These are phyloP conservation scores for Globisporangium barbulae DNA, from an alignment of 352 stramenopile species.

Conservation along the genomic window DNA sequence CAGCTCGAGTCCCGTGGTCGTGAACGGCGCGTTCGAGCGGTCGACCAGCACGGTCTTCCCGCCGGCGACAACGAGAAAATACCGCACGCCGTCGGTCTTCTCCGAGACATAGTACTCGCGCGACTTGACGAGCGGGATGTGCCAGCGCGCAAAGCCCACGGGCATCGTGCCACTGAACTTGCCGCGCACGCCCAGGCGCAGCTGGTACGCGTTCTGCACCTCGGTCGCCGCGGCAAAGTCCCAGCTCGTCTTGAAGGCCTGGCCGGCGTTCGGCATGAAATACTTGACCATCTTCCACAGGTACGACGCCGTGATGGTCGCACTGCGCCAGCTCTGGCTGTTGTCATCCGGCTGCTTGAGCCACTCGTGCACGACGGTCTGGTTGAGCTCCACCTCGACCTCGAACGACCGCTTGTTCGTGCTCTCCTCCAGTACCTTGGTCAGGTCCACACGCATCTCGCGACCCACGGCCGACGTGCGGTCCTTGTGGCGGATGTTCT, in stretches of 20 bases:
- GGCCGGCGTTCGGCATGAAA: constrained; percentile 77
- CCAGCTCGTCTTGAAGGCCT: constrained; percentile 79
- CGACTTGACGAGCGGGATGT: constrained; percentile 83
- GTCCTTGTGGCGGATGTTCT: constrained; percentile 73
- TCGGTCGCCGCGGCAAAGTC: constrained; percentile 67
- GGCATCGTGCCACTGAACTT: constrained; percentile 91
- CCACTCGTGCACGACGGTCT: constrained; percentile 68
- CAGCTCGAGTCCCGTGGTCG: constrained; percentile 71
- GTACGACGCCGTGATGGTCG: constrained; percentile 56
- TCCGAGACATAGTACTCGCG: constrained; percentile 88
- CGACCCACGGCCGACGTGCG: constrained; percentile 71
- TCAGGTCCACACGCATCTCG: constrained; percentile 81
- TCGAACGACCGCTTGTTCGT: constrained; percentile 69
- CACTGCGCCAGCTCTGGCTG: constrained; percentile 66
- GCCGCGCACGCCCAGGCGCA: constrained; percentile 56
- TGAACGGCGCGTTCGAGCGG: constrained; percentile 76
- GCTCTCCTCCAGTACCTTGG: constrained; percentile 77
- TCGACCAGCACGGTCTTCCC: constrained; percentile 70
- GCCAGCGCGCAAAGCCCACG: constrained; percentile 88
- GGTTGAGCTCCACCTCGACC: constrained; percentile 76
- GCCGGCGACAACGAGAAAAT: constrained; percentile 84
- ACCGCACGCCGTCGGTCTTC: constrained; percentile 91
- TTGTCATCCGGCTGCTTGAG: constrained; percentile 73
- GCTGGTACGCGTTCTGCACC: constrained; percentile 79
- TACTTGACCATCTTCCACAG: constrained; percentile 84